phyloP scores from a whole-genome alignment of 2,329 filamentous ascomycete genomes.

The Alternaria sp. region DNA sequence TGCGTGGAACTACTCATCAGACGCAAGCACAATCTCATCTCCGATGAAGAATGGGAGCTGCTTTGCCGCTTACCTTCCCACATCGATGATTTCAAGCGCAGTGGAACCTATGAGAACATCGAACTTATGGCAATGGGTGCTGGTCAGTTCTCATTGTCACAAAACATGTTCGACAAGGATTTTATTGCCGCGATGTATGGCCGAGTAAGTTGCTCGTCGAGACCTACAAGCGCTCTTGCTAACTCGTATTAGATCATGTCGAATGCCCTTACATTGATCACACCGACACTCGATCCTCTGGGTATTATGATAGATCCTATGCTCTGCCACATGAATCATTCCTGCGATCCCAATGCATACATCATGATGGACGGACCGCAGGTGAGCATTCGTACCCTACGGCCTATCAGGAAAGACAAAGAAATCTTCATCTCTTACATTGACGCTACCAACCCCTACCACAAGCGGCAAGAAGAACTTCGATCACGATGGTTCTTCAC shows the following conservation, averaged over 20 bases:
- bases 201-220: constrained; percentile 45
- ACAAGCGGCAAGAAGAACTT: constrained; percentile 63
- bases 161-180: constrained; percentile 52
- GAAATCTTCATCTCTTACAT: constrained; percentile 71
- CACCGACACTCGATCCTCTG: constrained; percentile 64
- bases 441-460: constrained; percentile 63
- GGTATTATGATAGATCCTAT: constrained; percentile 67
- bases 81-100: constrained; percentile 56
- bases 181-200: constrained; percentile 57
- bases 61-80: constrained; percentile 60
- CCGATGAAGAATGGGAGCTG: constrained; percentile 53
- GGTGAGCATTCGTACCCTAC: constrained; percentile 62
- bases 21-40: constrained; percentile 49
- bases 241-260: constrained; percentile 55
- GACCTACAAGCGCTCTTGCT: constrained; percentile 24
- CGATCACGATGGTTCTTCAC: constrained; percentile 66
- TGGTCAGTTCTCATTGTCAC: constrained; percentile 61
- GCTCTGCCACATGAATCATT: constrained; percentile 67
- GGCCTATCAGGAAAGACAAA: constrained; percentile 62
- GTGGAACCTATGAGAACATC: constrained; percentile 57
- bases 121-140: constrained; percentile 64
- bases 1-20: constrained; percentile 63
- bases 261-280: constrained; percentile 67
- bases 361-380: constrained; percentile 65
- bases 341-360: constrained; percentile 67